phyloP scores from a whole-genome alignment of 2,329 filamentous ascomycete genomes.

The Ophiostoma perfectum region DNA sequence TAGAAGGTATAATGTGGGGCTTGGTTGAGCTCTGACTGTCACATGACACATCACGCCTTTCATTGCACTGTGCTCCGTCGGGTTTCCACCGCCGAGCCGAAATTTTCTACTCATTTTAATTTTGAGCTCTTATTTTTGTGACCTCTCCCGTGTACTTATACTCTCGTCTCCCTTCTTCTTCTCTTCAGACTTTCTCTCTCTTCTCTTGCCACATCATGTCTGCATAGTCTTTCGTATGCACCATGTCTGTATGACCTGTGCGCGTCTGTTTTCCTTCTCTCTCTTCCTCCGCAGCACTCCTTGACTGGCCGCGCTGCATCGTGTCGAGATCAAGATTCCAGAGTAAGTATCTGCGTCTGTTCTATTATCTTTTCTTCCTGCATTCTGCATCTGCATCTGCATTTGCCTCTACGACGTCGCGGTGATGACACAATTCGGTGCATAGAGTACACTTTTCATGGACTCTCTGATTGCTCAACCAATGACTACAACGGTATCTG shows the following conservation, averaged over 20 bases:
- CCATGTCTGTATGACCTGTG: conserved; percentile 11
- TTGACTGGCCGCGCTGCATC: conserved; percentile 23
- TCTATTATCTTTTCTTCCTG: not conserved
- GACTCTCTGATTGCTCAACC: conserved; percentile 57
- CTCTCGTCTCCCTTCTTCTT: not conserved
- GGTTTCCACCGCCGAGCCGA: not conserved
- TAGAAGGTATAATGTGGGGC: not conserved
- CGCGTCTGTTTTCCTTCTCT: not conserved
- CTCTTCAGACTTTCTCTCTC: not conserved
- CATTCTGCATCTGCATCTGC: not conserved
- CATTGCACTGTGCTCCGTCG: not conserved
- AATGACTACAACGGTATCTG: conserved; percentile 96
- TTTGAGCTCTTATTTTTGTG: not conserved
- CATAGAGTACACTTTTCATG: conserved; percentile 57
- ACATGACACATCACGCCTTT: not conserved
- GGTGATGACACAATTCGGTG: conserved; percentile 58
- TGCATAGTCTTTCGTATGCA: not conserved
- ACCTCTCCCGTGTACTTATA: not conserved
- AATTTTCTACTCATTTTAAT: conserved; percentile 13
- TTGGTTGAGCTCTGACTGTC: not conserved
- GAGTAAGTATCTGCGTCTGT: not conserved
- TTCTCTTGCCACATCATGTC: not conserved
- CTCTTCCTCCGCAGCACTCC: conserved; percentile 8
- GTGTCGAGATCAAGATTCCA: conserved; percentile 6
- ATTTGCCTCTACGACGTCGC: conserved; percentile 32